Conservation (phyloP, 169 alveolate species). For the Plasmodium vivax region DNA sequence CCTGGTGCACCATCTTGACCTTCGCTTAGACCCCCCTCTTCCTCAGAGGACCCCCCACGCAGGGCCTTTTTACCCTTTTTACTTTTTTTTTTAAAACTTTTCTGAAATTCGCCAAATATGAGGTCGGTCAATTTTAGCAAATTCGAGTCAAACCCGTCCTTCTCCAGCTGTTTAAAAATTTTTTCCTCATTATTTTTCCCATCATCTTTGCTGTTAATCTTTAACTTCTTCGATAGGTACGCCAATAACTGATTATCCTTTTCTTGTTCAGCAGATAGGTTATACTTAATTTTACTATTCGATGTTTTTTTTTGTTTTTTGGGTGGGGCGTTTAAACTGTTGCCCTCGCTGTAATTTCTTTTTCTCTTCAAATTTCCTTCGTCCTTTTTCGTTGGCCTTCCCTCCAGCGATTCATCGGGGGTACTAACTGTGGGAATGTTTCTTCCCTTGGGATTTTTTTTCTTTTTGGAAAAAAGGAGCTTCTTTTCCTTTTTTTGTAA, state of each 20-base stretch:
- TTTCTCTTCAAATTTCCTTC: background rate
- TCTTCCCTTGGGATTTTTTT: background rate
- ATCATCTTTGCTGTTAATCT: conserved; percentile 19
- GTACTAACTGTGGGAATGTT: background rate
- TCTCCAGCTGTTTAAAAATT: conserved; percentile 59
- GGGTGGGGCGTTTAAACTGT: conserved; percentile 5
- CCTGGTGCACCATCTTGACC: background rate
- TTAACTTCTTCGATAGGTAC: conserved; percentile 70
- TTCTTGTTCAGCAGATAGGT: conserved; percentile 68
- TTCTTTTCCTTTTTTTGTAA: conserved; percentile 74
- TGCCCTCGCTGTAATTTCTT: conserved; percentile 3
- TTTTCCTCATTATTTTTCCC: conserved; percentile 70
- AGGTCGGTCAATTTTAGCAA: conserved; percentile 63
- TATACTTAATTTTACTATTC: background rate
- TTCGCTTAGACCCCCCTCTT: background rate
- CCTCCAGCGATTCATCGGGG: background rate
- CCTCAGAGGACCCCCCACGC: background rate
- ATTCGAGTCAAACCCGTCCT: conserved; percentile 64
- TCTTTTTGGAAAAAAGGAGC: conserved; percentile 76
- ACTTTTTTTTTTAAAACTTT: background rate
- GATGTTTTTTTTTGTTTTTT: background rate
- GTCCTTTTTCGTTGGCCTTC: background rate
- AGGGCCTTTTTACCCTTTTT: background rate
- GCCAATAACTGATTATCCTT: conserved; percentile 76
- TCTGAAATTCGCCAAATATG: conserved; percentile 58